A percentile compares a stretch with the other conserved stretches of the same genome.
Evolutionary conservation across 345 rosid genomes (phyloP).

Genomic region (Camelina neglecta): DNA sequence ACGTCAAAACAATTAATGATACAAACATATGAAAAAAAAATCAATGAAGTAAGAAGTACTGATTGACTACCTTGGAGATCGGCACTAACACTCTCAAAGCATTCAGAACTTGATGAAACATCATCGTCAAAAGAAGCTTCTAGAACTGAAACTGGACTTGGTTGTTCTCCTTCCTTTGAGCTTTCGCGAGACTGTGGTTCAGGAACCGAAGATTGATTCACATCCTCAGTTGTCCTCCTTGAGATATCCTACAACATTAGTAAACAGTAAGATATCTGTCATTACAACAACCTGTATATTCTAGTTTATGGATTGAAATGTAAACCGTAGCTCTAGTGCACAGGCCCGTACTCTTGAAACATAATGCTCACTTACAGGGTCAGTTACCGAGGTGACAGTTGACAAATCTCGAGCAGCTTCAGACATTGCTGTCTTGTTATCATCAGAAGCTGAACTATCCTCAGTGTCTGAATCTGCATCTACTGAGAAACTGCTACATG

Average conservation of each 20-base stretch:
- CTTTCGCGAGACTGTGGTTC: constrained; percentile 58
- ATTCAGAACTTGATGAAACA: constrained; percentile 79
- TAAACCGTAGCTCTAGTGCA: constrained; percentile 20
- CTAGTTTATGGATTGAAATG: constrained; percentile 6
- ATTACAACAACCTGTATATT: background rate
- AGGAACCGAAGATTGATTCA: constrained; percentile 49
- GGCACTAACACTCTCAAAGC: constrained; percentile 91
- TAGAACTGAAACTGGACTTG: constrained; percentile 91
- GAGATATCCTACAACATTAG: constrained; percentile 59
- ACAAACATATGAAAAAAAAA: background rate
- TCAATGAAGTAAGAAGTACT: background rate
- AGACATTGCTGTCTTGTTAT: constrained; percentile 42
- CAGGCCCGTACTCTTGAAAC: constrained; percentile 48
- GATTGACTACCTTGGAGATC: constrained; percentile 78
- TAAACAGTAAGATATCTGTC: background rate
- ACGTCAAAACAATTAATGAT: constrained; percentile 7
- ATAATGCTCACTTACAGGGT: constrained; percentile 46
- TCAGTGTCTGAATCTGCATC: constrained; percentile 51
- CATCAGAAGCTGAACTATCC: constrained; percentile 45
- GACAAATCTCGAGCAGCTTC: constrained; percentile 49
- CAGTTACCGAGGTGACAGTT: constrained; percentile 43
- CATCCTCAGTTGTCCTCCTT: constrained; percentile 45
- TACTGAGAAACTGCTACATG: constrained; percentile 40
- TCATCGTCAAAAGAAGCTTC: constrained; percentile 87
- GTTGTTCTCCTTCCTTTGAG: constrained; percentile 87